Conservation (phyloP, 2,329 filamentous ascomycete species). For the Pseudogymnoascus sp. region DNA sequence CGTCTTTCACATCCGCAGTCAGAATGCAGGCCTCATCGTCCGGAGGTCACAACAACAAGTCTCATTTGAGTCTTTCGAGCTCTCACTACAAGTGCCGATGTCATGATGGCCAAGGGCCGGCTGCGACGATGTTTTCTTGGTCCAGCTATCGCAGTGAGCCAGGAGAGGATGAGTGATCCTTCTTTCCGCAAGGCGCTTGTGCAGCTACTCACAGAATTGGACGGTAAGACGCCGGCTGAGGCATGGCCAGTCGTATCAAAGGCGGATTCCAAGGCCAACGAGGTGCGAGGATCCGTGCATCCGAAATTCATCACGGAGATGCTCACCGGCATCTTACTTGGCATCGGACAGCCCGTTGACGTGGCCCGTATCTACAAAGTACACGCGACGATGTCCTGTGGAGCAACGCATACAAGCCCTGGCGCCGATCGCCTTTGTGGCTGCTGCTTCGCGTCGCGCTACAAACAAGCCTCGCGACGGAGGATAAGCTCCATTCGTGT, state of each 20-base stretch:
- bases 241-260: slow-evolving; percentile 7
- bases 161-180: no score
- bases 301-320: slow-evolving; percentile 47
- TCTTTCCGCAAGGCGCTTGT: slow-evolving; percentile 22
- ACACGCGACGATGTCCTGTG: slow-evolving; percentile 49
- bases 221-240: slow-evolving; percentile 15
- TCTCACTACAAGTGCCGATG: no score
- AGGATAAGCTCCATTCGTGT: no score
- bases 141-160: no score
- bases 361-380: slow-evolving; percentile 38
- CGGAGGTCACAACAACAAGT: no score
- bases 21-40: no score
- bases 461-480: no score
- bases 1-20: no score
- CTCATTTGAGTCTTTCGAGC: no score
- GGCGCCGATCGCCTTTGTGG: slow-evolving; percentile 47
- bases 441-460: no score
- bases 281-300: slow-evolving; percentile 41
- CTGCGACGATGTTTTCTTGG: no score
- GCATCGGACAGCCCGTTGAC: slow-evolving; percentile 29
- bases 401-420: slow-evolving; percentile 31
- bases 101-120: no score
- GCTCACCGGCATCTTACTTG: slow-evolving; percentile 37
- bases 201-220: slow-evolving; percentile 17
- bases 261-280: slow-evolving; percentile 31